These are phyloP conservation scores for Gnaphalium uliginosum DNA, from an alignment of 129 eudicot genomes.

Conservation along the genomic window DNA sequence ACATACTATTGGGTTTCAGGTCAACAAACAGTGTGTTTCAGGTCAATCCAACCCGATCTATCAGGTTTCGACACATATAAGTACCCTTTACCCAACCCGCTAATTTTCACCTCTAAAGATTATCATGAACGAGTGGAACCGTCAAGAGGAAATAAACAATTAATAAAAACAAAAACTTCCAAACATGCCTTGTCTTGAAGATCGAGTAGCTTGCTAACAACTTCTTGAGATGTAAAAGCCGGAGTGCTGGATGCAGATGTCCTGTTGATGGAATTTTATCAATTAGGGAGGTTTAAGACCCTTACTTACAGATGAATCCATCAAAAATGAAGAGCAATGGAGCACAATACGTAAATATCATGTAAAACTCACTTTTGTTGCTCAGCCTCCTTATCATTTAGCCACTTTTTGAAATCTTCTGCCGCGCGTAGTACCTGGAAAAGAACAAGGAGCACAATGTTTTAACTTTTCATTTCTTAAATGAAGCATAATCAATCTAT, in stretches of 20 bases:
- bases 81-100: neutral
- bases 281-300: constrained; percentile 6
- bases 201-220: constrained; percentile 60
- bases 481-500: neutral
- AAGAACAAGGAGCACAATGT: constrained; percentile 11
- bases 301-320: neutral
- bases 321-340: neutral
- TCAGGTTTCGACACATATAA: neutral
- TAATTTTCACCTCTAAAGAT: neutral
- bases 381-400: constrained; percentile 85
- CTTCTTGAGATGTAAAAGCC: constrained; percentile 83
- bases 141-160: neutral
- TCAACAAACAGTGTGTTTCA: neutral
- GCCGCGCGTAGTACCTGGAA: constrained; percentile 62
- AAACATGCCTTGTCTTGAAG: constrained; percentile 76
- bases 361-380: constrained; percentile 69
- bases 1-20: too few relatives aligned
- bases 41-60: neutral
- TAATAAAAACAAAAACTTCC: neutral
- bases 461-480: neutral
- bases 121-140: neutral
- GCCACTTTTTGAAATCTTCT: constrained; percentile 77
- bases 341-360: neutral
- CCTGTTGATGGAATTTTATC: constrained; percentile 45
- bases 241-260: constrained; percentile 58